phyloP scores from a whole-genome alignment of 139 green algal species.

The Chloropicon primus region DNA sequence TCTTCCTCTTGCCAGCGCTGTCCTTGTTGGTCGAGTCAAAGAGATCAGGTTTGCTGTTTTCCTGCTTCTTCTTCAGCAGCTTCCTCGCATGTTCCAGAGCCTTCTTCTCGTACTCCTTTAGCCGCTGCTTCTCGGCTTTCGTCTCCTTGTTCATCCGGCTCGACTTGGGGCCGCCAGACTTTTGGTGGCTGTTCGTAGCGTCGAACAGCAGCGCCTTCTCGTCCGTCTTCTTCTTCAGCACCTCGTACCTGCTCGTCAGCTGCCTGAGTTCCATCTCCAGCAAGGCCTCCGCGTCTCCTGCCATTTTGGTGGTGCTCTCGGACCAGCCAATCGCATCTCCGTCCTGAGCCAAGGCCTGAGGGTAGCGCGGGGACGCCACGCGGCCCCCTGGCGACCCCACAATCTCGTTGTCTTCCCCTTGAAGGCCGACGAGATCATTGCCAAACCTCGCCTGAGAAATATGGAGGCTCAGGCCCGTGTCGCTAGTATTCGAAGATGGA shows the following conservation, averaged over 20 bases:
- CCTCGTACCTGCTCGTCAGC: background rate
- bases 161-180: background rate
- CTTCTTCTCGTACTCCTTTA: background rate
- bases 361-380: background rate
- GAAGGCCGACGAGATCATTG: too few species aligned
- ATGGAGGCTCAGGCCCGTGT: too few species aligned
- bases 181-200: background rate
- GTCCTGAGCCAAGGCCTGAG: background rate
- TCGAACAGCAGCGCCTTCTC: background rate
- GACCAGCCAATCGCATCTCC: background rate
- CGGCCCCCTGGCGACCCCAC: too few species aligned
- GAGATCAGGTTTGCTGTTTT: background rate
- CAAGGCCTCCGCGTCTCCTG: background rate
- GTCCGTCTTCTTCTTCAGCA: background rate
- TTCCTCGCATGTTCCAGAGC: background rate
- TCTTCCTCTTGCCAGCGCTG: too few species aligned
- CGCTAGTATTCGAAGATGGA: too few species aligned
- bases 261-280: background rate
- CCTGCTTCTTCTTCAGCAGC: background rate
- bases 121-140: background rate
- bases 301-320: background rate
- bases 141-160: background rate
- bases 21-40: too few species aligned
- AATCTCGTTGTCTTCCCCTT: too few species aligned
- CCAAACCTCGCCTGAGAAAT: too few species aligned